These are phyloP conservation scores for Metarhizium anisopliae DNA, from an alignment of 2,329 filamentous ascomycete species.

Conservation along the genomic window DNA sequence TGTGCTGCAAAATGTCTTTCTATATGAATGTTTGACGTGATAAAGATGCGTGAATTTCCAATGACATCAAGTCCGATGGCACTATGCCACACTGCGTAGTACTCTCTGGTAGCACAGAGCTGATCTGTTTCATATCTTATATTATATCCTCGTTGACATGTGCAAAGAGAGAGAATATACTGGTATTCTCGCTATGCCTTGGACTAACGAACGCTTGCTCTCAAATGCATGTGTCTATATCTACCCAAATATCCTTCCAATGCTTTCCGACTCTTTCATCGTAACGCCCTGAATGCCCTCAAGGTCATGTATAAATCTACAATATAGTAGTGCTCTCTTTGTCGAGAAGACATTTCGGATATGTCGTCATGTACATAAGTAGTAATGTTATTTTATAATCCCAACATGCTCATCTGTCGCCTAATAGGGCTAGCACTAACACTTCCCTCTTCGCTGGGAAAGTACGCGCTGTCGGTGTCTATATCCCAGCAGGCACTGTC, in stretches of 20 bases:
- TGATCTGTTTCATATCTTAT: background rate
- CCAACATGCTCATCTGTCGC: slow-evolving; percentile 65
- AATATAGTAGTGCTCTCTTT: background rate
- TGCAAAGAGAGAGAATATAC: background rate
- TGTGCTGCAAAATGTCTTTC: background rate
- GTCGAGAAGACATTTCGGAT: background rate
- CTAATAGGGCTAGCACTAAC: slow-evolving; percentile 58
- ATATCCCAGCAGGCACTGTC: slow-evolving; percentile 76
- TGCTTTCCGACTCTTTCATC: background rate
- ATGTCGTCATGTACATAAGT: background rate
- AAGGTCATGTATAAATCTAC: background rate
- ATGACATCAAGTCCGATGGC: background rate
- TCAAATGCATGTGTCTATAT: background rate
- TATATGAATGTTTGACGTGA: background rate
- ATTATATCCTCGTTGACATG: too few relatives aligned
- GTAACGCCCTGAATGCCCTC: background rate
- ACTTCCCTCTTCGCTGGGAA: slow-evolving; percentile 65
- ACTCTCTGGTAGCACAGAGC: background rate
- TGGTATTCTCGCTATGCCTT: background rate
- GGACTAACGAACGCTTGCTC: background rate
- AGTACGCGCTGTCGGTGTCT: slow-evolving; percentile 71
- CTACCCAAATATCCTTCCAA: background rate
- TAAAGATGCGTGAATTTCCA: background rate
- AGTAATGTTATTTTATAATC: slow-evolving; percentile 20
- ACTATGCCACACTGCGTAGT: too few relatives aligned